Conservation (phyloP, 768 basidiomycete species). For the Mycena pura region DNA sequence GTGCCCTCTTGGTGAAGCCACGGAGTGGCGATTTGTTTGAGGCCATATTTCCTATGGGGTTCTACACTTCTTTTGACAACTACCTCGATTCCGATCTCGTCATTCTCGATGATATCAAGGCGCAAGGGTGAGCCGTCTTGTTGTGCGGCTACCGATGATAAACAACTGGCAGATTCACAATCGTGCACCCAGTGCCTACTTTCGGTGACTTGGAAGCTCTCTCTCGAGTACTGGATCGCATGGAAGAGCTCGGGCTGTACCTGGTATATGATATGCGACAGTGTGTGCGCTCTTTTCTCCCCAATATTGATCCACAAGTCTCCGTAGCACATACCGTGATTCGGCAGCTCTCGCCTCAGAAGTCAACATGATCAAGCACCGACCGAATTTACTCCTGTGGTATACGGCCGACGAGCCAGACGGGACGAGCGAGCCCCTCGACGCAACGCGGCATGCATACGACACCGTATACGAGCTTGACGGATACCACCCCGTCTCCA, state of each 20-base stretch:
- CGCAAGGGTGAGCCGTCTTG: slow-evolving; percentile 43
- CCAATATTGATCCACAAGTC: neutral
- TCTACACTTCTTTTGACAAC: slow-evolving; percentile 54
- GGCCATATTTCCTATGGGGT: slow-evolving; percentile 61
- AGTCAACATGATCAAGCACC: slow-evolving; percentile 54
- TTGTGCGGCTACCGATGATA: neutral
- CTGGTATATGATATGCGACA: slow-evolving; percentile 70
- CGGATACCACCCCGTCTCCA: slow-evolving; percentile 64
- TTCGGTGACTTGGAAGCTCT: slow-evolving; percentile 55
- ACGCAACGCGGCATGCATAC: slow-evolving; percentile 49
- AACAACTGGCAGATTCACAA: slow-evolving; percentile 22
- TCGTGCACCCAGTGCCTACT: slow-evolving; percentile 63
- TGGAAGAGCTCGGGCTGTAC: slow-evolving; percentile 58
- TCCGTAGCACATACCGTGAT: slow-evolving; percentile 55
- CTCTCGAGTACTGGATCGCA: slow-evolving; percentile 51
- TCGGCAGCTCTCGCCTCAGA: slow-evolving; percentile 50
- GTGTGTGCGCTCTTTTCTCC: slow-evolving; percentile 39
- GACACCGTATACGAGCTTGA: slow-evolving; percentile 56
- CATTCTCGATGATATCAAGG: slow-evolving; percentile 51
- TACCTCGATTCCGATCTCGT: slow-evolving; percentile 50
- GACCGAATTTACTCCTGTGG: slow-evolving; percentile 44
- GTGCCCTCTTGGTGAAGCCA: slow-evolving; percentile 48
- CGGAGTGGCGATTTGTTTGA: slow-evolving; percentile 27
- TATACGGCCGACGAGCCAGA: slow-evolving; percentile 28
- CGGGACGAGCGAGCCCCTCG: slow-evolving; percentile 45